Percentiles rank a stretch among this genome's conserved stretches.
These are phyloP conservation scores for Penstemon newberryi DNA, from an alignment of 257 asterid genomes.

Conservation along the genomic window DNA sequence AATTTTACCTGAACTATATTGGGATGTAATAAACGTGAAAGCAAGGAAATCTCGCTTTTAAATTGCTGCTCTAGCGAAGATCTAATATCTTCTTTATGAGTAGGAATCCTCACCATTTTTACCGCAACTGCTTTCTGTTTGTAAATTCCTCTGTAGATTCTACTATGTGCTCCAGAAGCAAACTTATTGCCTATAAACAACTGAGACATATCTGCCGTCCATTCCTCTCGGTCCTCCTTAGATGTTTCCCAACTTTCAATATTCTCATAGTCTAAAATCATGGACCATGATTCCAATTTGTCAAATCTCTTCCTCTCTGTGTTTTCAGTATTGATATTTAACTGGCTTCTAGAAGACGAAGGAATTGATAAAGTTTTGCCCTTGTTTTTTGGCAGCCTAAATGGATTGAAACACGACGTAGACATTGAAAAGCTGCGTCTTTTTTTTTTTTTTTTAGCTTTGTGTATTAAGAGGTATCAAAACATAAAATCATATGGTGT, in stretches of 20 bases:
- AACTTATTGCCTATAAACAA: slow-evolving; percentile 71
- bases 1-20: slow-evolving; percentile 62
- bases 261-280: slow-evolving; percentile 88
- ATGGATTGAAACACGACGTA: slow-evolving; percentile 71
- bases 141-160: slow-evolving; percentile 79
- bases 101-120: slow-evolving; percentile 76
- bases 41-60: slow-evolving; percentile 59
- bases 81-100: slow-evolving; percentile 52
- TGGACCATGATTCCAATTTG: slow-evolving; percentile 96
- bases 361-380: slow-evolving; percentile 39
- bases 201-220: slow-evolving; percentile 87
- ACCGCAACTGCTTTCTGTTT: slow-evolving; percentile 84
- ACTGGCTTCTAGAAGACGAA: slow-evolving; percentile 50
- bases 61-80: slow-evolving; percentile 57
- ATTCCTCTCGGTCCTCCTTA: slow-evolving; percentile 65
- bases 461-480: too few species aligned
- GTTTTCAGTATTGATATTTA: slow-evolving; percentile 41
- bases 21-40: slow-evolving; percentile 65
- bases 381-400: slow-evolving; percentile 51
- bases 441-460: not conserved
- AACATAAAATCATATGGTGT: slow-evolving; percentile 22
- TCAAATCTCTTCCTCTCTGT: slow-evolving; percentile 90
- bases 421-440: slow-evolving; percentile 38
- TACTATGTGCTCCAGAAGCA: slow-evolving; percentile 82
- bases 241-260: slow-evolving; percentile 78